phyloP scores from a whole-genome alignment of 2,329 filamentous ascomycete genomes.

The Colletotrichum tofieldiae region DNA sequence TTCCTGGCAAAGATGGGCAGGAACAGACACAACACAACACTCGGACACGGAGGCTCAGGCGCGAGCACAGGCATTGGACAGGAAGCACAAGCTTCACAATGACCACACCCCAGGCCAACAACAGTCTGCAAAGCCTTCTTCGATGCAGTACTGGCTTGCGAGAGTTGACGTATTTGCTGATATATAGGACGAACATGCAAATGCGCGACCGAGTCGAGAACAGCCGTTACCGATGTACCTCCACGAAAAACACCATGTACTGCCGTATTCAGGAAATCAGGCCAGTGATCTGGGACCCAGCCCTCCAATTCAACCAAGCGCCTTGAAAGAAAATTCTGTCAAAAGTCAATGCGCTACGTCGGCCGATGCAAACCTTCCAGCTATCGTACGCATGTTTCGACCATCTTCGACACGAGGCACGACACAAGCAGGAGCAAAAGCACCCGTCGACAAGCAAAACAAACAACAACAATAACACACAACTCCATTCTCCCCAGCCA shows the following conservation, averaged over 20 bases:
- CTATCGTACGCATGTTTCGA: neutral
- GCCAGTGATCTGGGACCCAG: neutral
- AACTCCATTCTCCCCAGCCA: constrained; percentile 6
- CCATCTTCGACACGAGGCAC: neutral
- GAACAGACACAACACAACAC: constrained; percentile 3
- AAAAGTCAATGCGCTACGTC: constrained; percentile 20
- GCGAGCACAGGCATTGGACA: neutral
- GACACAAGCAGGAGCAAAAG: neutral
- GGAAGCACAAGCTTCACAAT: neutral
- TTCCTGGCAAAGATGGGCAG: neutral
- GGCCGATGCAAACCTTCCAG: constrained; percentile 27
- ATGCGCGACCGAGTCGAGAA: neutral
- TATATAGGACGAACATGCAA: constrained; percentile 17
- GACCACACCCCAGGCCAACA: neutral
- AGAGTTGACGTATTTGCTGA: neutral
- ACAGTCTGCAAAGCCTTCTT: constrained; percentile 19
- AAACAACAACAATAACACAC: constrained; percentile 21
- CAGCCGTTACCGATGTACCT: neutral
- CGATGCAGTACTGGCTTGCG: neutral
- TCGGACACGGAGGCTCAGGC: neutral
- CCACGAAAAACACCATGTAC: neutral
- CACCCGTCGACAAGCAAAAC: constrained; percentile 12
- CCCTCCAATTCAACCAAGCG: neutral
- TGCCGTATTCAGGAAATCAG: neutral
- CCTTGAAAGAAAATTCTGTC: neutral